These are phyloP conservation scores for Vitis vinifera DNA, from an alignment of 164 flowering plant genomes.

Conservation along the genomic window DNA sequence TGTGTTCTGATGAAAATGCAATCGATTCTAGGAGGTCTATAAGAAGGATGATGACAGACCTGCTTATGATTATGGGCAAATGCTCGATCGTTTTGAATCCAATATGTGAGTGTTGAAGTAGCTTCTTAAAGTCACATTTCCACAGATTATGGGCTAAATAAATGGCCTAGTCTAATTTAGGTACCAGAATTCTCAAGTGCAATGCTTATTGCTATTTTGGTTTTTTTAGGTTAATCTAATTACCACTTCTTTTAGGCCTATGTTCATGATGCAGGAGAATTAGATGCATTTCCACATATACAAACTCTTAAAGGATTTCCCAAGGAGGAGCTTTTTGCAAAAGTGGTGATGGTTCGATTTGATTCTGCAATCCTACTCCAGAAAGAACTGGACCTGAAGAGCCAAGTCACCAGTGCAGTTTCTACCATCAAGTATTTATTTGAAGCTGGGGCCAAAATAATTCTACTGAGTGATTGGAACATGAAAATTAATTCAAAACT, in stretches of 20 bases:
- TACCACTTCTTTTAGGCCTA: conserved; percentile 24
- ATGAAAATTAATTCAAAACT: conserved; percentile 18
- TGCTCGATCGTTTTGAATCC: no score
- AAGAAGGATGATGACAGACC: no score
- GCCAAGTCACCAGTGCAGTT: conserved; percentile 28
- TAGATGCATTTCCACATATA: conserved; percentile 35
- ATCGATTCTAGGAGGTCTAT: no score
- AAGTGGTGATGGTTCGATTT: conserved; percentile 76
- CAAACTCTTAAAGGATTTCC: conserved; percentile 69
- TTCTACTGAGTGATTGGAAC: conserved; percentile 62
- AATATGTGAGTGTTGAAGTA: no score
- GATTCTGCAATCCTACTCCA: conserved; percentile 53
- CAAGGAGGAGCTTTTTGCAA: conserved; percentile 51
- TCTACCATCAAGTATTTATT: conserved; percentile 59
- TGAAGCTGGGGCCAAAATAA: conserved; percentile 67
- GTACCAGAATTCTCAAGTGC: neutral
- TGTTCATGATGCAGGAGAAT: conserved; percentile 26
- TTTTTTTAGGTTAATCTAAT: no score
- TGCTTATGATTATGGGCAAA: no score
- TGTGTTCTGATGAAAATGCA: no score
- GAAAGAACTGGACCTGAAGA: conserved; percentile 16
- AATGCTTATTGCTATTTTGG: no score
- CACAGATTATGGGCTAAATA: neutral
- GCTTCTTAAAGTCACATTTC: neutral
- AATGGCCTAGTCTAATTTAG: neutral